Base-by-base conservation (phyloP, 257 asterid genomes). In the Ilex asprella region DNA sequence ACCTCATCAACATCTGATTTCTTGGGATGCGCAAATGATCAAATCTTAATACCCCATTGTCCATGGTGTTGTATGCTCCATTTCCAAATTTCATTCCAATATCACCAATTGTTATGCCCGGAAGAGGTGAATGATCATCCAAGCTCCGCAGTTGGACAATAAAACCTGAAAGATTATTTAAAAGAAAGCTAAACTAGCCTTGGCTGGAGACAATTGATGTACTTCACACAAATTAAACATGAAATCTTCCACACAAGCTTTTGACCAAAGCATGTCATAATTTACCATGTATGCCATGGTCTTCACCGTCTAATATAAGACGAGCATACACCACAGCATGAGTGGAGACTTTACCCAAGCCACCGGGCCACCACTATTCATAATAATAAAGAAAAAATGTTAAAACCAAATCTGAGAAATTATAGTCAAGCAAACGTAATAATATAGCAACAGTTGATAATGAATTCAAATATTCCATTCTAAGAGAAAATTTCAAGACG, bases 301-400 rank as follows among this genome's bases (percentile, higher is more conserved):
- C 94, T 85, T 82, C 56, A 54, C 99, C 96, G 70, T 84, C 85
- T 56, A 73, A 76, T 41, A 93, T 74, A 55, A 93, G 89, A 60
- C 97, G 97, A 61, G 99, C 97, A 81, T 81, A 93, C 44, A 87
- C 92, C 63, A 87, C 56, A 31, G 84, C 99, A 81, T 93, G 97
- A 35, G 97, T 93, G 55, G 99, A 85, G 56, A 89, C 85, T 83
- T 93, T 93, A 52, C 97, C 99, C 76, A 93, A 82, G 66, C 99
- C 99, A 63, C 99, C 99, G 50, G 99, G 99, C 99, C 99, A 93
- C 99, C 99, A 89, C 99, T 93, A 66, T 46, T 54, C 29, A 65
- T 55, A 58, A 67, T 29, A 12, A 9, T 12, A 58, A 63, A 14
- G n/a, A 6, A 46, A 46, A 46, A 14, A 6, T 49, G 14, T 49